Conservation (phyloP, 768 basidiomycete species). For the Leccinellum luteum region DNA sequence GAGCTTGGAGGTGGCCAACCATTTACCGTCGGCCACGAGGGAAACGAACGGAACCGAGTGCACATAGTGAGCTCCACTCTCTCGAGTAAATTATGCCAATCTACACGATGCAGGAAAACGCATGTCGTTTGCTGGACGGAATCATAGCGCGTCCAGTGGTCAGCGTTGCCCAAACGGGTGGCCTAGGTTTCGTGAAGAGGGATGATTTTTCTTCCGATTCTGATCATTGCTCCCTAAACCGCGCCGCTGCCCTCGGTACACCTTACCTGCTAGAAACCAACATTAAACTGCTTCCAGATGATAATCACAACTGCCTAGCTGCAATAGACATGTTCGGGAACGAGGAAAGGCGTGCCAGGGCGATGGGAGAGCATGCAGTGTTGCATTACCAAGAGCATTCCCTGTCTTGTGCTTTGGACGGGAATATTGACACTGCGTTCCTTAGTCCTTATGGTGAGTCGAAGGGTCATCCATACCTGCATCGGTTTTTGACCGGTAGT, state of each 20-base stretch:
- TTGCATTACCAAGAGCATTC: conserved; percentile 43
- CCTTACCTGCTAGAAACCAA: conserved; percentile 53
- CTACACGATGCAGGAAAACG: conserved; percentile 38
- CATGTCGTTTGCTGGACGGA: conserved; percentile 43
- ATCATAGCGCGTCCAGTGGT: conserved; percentile 16
- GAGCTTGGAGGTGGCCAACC: conserved; percentile 57
- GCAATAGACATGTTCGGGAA: conserved; percentile 43
- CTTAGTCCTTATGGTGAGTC: conserved; percentile 46
- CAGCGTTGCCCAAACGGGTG: not conserved
- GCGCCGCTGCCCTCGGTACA: conserved; percentile 43
- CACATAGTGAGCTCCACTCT: conserved; percentile 50
- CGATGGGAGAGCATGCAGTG: conserved; percentile 35
- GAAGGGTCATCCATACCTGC: not conserved
- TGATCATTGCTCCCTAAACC: conserved; percentile 13
- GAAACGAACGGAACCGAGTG: conserved; percentile 52
- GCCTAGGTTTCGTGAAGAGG: conserved; percentile 10
- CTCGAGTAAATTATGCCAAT: not conserved
- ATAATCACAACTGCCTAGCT: conserved; percentile 20
- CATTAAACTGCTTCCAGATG: conserved; percentile 42
- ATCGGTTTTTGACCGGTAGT: conserved; percentile 17
- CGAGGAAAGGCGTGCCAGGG: conserved; percentile 35
- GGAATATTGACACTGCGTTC: conserved; percentile 47
- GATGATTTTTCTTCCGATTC: not conserved
- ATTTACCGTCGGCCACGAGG: conserved; percentile 60
- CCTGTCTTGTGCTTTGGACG: conserved; percentile 57